Percentiles rank a stretch among this genome's conserved stretches.
Evolutionary conservation across 179 eudicot species (phyloP).

Genomic region (Gypsophila paniculata): DNA sequence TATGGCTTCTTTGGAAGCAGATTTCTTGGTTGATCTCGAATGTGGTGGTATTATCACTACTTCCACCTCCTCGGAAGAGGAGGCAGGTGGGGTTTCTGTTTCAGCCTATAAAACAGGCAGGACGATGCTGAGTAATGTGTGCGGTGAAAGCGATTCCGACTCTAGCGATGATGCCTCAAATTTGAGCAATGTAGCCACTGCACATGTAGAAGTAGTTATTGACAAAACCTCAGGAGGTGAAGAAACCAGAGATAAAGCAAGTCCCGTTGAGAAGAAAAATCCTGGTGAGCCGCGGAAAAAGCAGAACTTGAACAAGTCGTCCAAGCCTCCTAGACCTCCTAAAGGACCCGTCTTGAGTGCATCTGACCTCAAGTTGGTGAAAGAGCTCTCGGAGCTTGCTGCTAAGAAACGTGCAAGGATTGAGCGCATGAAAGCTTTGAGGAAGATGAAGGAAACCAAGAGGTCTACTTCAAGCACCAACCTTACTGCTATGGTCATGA

Average conservation of each 20-base stretch:
- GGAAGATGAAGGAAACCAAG: constrained; percentile 42
- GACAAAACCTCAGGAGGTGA: constrained; percentile 27
- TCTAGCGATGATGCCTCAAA: constrained; percentile 20
- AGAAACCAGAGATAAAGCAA: too few species aligned
- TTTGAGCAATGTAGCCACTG: constrained; percentile 7
- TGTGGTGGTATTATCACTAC: constrained; percentile 22
- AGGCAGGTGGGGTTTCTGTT: constrained; percentile 19
- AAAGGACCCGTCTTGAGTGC: constrained; percentile 40
- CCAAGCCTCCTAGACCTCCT: constrained; percentile 52
- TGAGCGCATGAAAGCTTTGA: constrained; percentile 40
- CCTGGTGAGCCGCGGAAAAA: constrained; percentile 25
- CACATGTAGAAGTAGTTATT: constrained; percentile 21
- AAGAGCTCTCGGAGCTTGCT: constrained; percentile 43
- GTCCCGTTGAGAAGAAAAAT: constrained; percentile 28
- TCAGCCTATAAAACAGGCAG: constrained; percentile 18
- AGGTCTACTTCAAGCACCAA: constrained; percentile 30
- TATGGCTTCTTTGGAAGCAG: constrained; percentile 33
- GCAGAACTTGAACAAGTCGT: constrained; percentile 30
- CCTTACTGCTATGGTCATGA: constrained; percentile 35
- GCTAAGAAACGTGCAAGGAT: constrained; percentile 43
- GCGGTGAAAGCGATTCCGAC: constrained; percentile 22
- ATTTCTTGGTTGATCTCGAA: constrained; percentile 34
- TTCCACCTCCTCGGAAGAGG: constrained; percentile 30
- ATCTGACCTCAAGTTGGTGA: constrained; percentile 40
- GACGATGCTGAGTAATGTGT: constrained; percentile 14